These are phyloP conservation scores for Neurospora tetraspora DNA, from an alignment of 495 filamentous ascomycete species.

Conservation along the genomic window DNA sequence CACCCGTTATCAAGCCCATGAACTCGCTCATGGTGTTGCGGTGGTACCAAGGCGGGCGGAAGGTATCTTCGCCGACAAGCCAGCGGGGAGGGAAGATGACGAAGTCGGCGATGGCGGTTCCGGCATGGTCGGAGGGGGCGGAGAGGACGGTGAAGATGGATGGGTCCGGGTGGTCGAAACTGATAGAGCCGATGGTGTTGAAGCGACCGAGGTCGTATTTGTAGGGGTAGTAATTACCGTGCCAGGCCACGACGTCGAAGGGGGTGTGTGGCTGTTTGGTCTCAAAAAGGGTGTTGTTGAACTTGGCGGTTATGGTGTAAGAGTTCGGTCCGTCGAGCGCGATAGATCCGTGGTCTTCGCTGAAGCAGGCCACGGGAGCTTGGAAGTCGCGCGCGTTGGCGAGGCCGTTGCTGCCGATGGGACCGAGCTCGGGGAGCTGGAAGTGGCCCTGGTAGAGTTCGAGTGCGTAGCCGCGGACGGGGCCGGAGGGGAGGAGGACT, in stretches of 20 bases:
- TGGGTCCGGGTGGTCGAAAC: slow-evolving; percentile 74
- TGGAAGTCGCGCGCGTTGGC: slow-evolving; percentile 88
- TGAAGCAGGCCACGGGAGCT: slow-evolving; percentile 66
- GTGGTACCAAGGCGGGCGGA: slow-evolving; percentile 77
- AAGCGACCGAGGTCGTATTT: slow-evolving; percentile 82
- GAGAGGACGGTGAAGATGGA: slow-evolving; percentile 76
- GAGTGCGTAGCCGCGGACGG: slow-evolving; percentile 73
- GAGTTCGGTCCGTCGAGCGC: slow-evolving; percentile 28
- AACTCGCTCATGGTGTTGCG: slow-evolving; percentile 80
- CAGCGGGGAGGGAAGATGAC: slow-evolving; percentile 78
- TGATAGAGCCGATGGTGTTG: slow-evolving; percentile 64
- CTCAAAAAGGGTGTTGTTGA: slow-evolving; percentile 67
- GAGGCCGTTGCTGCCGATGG: slow-evolving; percentile 79
- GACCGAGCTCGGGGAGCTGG: slow-evolving; percentile 75
- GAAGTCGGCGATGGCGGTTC: slow-evolving; percentile 72
- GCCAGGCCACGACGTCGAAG: slow-evolving; percentile 81
- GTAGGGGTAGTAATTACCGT: slow-evolving; percentile 70
- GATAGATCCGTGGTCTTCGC: slow-evolving; percentile 41
- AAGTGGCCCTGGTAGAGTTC: slow-evolving; percentile 85
- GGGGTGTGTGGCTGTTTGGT: slow-evolving; percentile 65
- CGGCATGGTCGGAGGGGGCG: slow-evolving; percentile 49
- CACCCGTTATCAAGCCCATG: slow-evolving; percentile 66
- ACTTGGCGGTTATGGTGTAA: slow-evolving; percentile 64
- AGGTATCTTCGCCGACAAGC: slow-evolving; percentile 68
- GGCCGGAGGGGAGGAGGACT: slow-evolving; percentile 51